Evolutionary conservation across 345 rosid species (phyloP), one percentile per base, ranked within the genome.

Genomic region (Hypericum perforatum): DNA sequence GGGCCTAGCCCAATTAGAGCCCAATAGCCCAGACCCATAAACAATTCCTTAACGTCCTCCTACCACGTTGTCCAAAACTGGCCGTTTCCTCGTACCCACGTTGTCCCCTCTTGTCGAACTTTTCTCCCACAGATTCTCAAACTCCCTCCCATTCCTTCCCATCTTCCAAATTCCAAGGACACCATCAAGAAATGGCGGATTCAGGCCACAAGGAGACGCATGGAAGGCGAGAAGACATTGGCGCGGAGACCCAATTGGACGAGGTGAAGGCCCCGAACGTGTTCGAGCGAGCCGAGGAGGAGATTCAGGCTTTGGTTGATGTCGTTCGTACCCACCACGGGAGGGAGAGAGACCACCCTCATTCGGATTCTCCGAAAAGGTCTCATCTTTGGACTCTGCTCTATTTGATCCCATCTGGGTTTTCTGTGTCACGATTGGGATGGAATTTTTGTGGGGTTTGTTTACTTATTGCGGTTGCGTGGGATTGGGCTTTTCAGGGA

Each of bases 221-320:
- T 38, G 74, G 51, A 37, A 41, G 10, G 62, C 56, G 60, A 12
- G 16, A 45, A 16, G 84, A 72, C 22, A 65, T 75, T 8, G 76
- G 75, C 52, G 78, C 64, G 60, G 69, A 41, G 16, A 77, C 76
- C 16, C 61, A 62, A 8, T 7, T 65, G 49, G 47, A 51, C 7
- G 74, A 73, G 40, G 80, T 75, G 7, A 75, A 77, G 64, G 85
- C 88, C 0, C 88, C 85, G 16, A 77, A 74, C 56, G 54, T 85
- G 69, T 74, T 79, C 8, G 81, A 79, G 49, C 55, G 81, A 69
- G 84, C 75, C 0, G 75, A 78, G 74, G 87, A 84, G 52, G 88
- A 82, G 76, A 63, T 78, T 16, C 81, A 82, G 41, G 85, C 91
- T 48, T 70, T 81, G 44, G 59, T 72, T 60, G 77, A 79, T 2